Percentiles rank a stretch among this genome's conserved stretches.
Conservation (phyloP, 75 land plant genomes). For the Cunninghamia lanceolata region DNA sequence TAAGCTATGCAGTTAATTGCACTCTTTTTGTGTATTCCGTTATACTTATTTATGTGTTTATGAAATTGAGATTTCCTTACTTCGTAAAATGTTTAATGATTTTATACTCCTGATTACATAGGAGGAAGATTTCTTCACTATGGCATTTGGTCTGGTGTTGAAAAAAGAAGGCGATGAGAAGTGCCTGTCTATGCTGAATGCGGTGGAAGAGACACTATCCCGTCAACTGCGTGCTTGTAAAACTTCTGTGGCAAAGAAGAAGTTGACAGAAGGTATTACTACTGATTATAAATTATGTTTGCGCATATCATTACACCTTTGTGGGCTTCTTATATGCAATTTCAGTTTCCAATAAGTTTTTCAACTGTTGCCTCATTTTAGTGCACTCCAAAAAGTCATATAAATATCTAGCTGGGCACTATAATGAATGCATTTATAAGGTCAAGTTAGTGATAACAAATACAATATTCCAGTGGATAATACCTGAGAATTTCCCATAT, state of each 20-base stretch:
- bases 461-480: no score
- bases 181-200: slow-evolving; percentile 67
- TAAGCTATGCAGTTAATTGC: not conserved
- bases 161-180: slow-evolving; percentile 81
- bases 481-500: not conserved
- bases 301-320: not conserved
- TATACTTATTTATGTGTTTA: not conserved
- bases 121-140: slow-evolving; percentile 93
- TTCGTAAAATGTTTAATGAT: not conserved
- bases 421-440: not conserved
- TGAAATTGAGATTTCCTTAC: not conserved
- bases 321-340: not conserved
- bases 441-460: not conserved
- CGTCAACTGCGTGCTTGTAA: slow-evolving; percentile 85
- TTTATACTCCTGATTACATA: slow-evolving; percentile 11
- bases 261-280: slow-evolving; percentile 62
- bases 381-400: not conserved
- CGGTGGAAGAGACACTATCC: slow-evolving; percentile 76
- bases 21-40: not conserved
- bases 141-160: slow-evolving; percentile 80
- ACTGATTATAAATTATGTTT: not conserved
- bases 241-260: slow-evolving; percentile 44
- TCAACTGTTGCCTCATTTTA: not conserved
- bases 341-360: not conserved
- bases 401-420: not conserved